Conservation (phyloP, 139 green algal genomes). For the Chlamydomonas schloesseri region DNA sequence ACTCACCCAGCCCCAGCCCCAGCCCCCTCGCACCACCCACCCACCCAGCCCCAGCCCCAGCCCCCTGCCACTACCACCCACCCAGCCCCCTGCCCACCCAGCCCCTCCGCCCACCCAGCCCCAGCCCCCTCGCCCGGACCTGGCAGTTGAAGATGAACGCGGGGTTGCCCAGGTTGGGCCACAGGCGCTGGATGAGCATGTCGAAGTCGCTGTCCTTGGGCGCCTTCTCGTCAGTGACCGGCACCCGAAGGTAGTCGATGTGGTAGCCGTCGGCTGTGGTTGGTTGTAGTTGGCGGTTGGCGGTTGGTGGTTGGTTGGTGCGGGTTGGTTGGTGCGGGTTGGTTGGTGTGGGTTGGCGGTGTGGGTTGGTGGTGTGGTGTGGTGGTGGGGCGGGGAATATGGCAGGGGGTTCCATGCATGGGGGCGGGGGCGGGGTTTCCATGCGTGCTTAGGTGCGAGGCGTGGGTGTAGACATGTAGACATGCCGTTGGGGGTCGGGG, state of each 20-base stretch:
- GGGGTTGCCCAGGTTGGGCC: conserved; percentile 58
- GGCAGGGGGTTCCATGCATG: too few relatives aligned
- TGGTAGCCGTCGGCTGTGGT: conserved; percentile 68
- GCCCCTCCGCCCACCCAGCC: not conserved
- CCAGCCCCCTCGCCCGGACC: too few relatives aligned
- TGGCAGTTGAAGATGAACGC: conserved; percentile 97
- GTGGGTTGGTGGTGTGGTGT: too few relatives aligned
- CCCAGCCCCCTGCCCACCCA: conserved; percentile 51
- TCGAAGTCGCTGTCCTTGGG: conserved; percentile 83
- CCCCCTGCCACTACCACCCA: too few relatives aligned
- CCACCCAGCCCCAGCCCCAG: too few relatives aligned
- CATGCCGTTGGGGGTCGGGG: too few relatives aligned
- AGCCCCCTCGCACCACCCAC: too few relatives aligned
- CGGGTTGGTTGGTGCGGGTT: not conserved
- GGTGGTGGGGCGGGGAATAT: too few relatives aligned
- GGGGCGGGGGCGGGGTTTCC: too few relatives aligned
- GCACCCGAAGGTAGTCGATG: conserved; percentile 93
- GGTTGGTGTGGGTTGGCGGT: not conserved
- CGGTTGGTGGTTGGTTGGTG: not conserved
- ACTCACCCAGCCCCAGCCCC: too few relatives aligned
- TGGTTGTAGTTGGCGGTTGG: not conserved
- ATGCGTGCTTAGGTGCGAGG: too few relatives aligned
- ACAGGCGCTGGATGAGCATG: conserved; percentile 74
- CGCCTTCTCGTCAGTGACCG: conserved; percentile 97
- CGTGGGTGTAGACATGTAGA: too few relatives aligned